Evolutionary conservation across 441 rosid species (phyloP).

Genomic region (Pelargonium cotyledonis): DNA sequence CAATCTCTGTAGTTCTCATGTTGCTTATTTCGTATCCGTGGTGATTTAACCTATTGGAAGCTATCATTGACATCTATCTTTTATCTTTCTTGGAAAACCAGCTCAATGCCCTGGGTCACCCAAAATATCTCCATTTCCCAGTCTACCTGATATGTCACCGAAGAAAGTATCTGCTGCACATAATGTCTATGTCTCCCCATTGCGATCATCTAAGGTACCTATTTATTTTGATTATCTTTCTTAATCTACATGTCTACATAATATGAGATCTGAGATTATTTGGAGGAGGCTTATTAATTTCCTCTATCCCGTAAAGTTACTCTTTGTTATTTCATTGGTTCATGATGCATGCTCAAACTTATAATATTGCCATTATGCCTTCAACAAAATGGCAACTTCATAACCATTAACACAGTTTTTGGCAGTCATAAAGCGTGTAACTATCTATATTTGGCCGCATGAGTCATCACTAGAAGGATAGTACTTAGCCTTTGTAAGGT

Average conservation of each 20-base stretch:
- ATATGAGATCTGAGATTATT: too few species aligned
- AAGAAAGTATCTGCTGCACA: constrained; percentile 85
- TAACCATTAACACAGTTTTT: too few species aligned
- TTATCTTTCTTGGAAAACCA: constrained; percentile 26
- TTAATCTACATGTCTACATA: not conserved
- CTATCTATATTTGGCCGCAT: too few species aligned
- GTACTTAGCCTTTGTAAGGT: too few species aligned
- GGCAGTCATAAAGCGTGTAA: too few species aligned
- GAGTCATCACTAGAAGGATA: too few species aligned
- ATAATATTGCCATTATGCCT: too few species aligned
- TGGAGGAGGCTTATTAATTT: too few species aligned
- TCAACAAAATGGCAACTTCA: too few species aligned
- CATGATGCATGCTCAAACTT: too few species aligned
- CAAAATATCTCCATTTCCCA: constrained; percentile 71
- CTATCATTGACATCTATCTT: constrained; percentile 18
- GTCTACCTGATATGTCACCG: constrained; percentile 96
- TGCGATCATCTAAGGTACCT: constrained; percentile 83
- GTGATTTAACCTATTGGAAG: constrained; percentile 2
- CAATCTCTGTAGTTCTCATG: not conserved
- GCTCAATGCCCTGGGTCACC: constrained; percentile 87
- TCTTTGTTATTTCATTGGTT: too few species aligned
- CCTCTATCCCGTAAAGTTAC: too few species aligned
- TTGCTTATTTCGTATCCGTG: not conserved
- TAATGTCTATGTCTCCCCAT: constrained; percentile 91
- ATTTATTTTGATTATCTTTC: not conserved